These are phyloP conservation scores for Echium plantagineum DNA, from an alignment of 257 asterid species.

Conservation along the genomic window DNA sequence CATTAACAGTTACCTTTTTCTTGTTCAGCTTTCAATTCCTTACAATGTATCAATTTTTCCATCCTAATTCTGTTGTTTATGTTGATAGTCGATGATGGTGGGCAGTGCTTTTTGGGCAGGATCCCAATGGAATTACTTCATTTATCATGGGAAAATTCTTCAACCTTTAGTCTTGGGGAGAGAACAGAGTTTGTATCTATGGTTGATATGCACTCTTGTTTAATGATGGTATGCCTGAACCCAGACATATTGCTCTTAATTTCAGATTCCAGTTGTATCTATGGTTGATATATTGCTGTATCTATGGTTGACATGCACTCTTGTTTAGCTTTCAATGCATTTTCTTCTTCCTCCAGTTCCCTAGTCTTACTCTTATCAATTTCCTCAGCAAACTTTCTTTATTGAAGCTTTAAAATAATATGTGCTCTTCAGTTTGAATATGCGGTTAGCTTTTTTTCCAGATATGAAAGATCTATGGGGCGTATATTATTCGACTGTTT, in stretches of 20 bases:
- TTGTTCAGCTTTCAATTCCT: background rate
- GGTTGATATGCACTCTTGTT: constrained; percentile 72
- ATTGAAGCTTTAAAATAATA: background rate
- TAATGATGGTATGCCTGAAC: constrained; percentile 48
- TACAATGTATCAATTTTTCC: background rate
- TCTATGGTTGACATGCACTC: too few relatives aligned
- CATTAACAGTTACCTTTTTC: background rate
- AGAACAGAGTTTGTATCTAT: constrained; percentile 81
- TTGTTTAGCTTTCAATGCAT: background rate
- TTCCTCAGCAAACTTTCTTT: background rate
- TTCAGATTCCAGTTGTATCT: too few relatives aligned
- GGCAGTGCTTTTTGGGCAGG: constrained; percentile 73
- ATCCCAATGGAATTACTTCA: constrained; percentile 76
- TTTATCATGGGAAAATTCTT: constrained; percentile 74
- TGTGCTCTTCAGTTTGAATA: background rate
- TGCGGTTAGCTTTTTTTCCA: too few relatives aligned
- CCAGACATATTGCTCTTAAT: background rate
- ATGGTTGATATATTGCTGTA: too few relatives aligned
- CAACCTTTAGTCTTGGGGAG: constrained; percentile 65
- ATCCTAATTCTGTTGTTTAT: constrained; percentile 13
- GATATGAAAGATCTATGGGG: too few relatives aligned
- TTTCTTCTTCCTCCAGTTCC: background rate
- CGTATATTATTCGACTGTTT: too few relatives aligned
- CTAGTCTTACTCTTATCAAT: background rate
- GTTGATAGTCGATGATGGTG: constrained; percentile 56